Base-by-base conservation (phyloP, 306 rosid genomes). In the Malus fusca region DNA sequence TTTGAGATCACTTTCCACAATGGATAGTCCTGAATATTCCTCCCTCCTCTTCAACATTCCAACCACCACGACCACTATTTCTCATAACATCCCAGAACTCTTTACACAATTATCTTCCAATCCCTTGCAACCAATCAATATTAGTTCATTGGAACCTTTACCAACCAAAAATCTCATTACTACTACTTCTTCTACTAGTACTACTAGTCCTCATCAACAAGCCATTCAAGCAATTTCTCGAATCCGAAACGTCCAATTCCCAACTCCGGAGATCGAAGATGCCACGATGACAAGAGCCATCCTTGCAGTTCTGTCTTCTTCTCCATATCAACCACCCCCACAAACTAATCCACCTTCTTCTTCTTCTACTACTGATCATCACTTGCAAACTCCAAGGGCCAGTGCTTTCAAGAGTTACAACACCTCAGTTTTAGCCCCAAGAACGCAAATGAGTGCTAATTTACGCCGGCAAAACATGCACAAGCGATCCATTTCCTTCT, bases 1-100 rank as follows among this genome's bases (percentile, higher is more conserved):
- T 26, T 71, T 90, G 68, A 90, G 86, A 87, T 93, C 97, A 68
- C 18, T 85, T n/a, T 87, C 98, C 66, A 76, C 97, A 73, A 69
- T 88, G 46, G 96, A 85, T 18, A 90, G 92, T 86, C 97, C 93
- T 25, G 95, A 90, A 68, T 82, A 68, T 35, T 91, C 97, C 5
- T 86, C 91, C 44, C 88, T 92, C 66, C 69, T 91, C 66, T 86
- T 91, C 81, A 90, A 44, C 70, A 81, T 80, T 70, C 87, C 90
- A 4, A 77, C 74, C 35, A 75, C 90, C 3, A 51, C 78, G 4
- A 23, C 77, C 18, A 14, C 66, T 48, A 14, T 64, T 48, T 8
- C 74, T 63, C 80, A n/a, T 59, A 43, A 52, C 9, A 25, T 65
- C 55, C 53, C 82, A 44, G n/a, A 63, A 11, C 21, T 52, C 71